phyloP scores from a whole-genome alignment of 495 filamentous ascomycete species.

The Neurospora pannonica region DNA sequence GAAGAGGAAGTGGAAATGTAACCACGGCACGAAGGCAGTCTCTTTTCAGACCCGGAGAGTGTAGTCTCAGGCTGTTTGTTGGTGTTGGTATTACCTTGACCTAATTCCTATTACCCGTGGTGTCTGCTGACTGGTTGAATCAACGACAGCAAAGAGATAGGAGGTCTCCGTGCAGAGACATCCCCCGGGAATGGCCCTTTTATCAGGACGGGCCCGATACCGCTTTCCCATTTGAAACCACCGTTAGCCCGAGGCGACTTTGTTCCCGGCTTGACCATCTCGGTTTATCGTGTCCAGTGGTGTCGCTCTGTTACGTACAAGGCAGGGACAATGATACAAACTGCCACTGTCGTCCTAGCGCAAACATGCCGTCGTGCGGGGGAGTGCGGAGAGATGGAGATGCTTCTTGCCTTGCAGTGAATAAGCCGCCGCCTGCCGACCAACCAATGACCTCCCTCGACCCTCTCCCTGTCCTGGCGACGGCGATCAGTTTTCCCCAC shows the following conservation, averaged over 20 bases:
- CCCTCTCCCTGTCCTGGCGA: neutral
- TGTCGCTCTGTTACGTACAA: neutral
- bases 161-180: neutral
- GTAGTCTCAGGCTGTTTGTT: neutral
- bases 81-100: neutral
- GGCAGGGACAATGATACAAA: neutral
- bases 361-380: neutral
- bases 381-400: neutral
- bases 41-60: neutral
- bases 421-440: slow-evolving; percentile 16
- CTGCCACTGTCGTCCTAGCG: neutral
- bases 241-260: neutral
- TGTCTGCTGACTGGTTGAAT: neutral
- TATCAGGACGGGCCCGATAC: neutral
- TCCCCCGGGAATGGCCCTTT: neutral
- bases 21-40: neutral
- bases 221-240: neutral
- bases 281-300: neutral
- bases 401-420: neutral
- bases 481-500: neutral
- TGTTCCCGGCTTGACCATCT: neutral
- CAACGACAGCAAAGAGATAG: neutral
- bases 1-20: neutral
- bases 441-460: slow-evolving; percentile 2
- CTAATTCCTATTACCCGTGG: neutral